Evolutionary conservation across 345 rosid species (phyloP).

Genomic region (Streptanthus diversifolius): DNA sequence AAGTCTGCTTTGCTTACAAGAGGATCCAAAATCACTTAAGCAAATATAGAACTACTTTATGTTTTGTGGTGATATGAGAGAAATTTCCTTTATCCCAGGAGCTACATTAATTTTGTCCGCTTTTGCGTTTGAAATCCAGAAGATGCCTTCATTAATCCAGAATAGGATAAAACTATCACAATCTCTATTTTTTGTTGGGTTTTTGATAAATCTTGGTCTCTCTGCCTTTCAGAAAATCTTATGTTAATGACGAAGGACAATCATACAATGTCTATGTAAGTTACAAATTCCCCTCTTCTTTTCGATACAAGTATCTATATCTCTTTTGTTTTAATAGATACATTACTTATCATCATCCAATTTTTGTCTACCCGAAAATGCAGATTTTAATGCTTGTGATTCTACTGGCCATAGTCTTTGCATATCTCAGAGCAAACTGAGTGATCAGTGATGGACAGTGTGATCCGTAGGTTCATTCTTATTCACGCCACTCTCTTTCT

Average conservation of each 20-base stretch:
- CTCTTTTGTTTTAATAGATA: not conserved
- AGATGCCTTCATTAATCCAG: not conserved
- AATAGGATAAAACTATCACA: not conserved
- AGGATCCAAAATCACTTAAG: not conserved
- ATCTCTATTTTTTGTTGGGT: not conserved
- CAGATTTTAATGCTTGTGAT: slow-evolving; percentile 50
- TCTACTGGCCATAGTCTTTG: slow-evolving; percentile 46
- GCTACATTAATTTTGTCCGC: not conserved
- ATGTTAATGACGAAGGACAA: slow-evolving; percentile 39
- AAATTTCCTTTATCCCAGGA: not conserved
- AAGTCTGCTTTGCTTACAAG: not conserved
- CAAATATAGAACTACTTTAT: not conserved
- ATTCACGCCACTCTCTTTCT: slow-evolving; percentile 1
- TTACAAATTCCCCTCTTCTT: not conserved
- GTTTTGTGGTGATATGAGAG: not conserved
- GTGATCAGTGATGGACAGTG: not conserved
- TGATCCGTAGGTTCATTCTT: slow-evolving; percentile 10
- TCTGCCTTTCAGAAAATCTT: slow-evolving; percentile 54
- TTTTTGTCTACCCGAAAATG: slow-evolving; percentile 2
- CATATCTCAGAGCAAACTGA: slow-evolving; percentile 40
- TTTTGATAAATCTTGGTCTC: slow-evolving; percentile 21
- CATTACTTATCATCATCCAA: not conserved
- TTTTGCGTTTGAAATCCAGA: not conserved
- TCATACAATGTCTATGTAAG: slow-evolving; percentile 29
- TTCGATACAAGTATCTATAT: not conserved